Conservation (phyloP, 345 rosid genomes). For the Eucalyptus fibrosa region DNA sequence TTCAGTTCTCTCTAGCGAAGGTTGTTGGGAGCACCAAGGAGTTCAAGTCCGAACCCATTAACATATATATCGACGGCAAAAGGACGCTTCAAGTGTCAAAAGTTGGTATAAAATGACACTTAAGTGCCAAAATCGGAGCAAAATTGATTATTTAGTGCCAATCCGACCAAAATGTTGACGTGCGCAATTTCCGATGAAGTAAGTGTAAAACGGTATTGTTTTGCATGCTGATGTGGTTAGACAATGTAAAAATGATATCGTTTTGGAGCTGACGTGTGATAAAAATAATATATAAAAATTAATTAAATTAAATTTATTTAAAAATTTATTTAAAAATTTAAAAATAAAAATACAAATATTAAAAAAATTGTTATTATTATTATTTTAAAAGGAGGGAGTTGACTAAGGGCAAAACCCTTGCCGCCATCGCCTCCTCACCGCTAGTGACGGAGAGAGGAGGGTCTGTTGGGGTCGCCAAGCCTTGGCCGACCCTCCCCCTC, state of each 20-base stretch:
- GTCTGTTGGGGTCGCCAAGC: accelerated
- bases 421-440: accelerated
- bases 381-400: no score
- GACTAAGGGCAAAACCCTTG: accelerated
- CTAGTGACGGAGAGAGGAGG: no score
- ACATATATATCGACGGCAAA: no score
- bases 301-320: no score
- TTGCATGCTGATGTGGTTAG: accelerated
- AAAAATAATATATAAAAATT: no score
- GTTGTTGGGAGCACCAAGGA: background rate
- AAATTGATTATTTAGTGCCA: accelerated
- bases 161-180: accelerated
- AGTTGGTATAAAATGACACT: accelerated
- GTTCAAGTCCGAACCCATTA: no score
- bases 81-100: no score
- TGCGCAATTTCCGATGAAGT: accelerated
- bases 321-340: no score
- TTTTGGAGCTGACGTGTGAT: no score
- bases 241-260: accelerated
- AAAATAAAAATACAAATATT: no score
- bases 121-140: accelerated
- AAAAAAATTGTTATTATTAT: no score
- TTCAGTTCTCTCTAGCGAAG: background rate
- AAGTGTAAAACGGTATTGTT: accelerated
- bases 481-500: accelerated